Percentiles rank a stretch among this genome's conserved stretches.
Conservation (phyloP, 257 asterid species). For the Solanum bukasovii region DNA sequence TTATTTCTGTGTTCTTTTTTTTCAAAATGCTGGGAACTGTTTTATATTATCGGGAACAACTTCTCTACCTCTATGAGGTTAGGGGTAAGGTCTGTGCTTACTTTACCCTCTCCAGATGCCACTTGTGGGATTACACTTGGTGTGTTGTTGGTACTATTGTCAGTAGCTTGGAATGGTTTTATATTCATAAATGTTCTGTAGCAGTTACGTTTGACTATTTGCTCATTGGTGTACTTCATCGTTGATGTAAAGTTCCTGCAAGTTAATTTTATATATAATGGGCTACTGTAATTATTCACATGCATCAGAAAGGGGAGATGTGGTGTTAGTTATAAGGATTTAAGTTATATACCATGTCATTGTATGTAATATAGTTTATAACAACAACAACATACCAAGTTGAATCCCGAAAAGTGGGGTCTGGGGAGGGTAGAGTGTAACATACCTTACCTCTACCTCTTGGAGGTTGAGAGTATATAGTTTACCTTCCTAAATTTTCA, state of each 20-base stretch:
- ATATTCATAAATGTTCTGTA: neutral
- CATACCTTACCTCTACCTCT: neutral
- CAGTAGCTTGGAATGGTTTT: neutral
- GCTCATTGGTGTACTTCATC: neutral
- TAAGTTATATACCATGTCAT: neutral
- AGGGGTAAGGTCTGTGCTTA: neutral
- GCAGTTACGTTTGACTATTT: neutral
- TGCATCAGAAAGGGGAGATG: neutral
- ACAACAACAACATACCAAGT: neutral
- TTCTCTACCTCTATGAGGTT: neutral
- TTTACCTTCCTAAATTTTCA: neutral
- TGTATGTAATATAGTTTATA: neutral
- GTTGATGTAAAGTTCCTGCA: neutral
- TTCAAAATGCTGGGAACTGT: neutral
- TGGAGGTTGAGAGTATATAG: neutral
- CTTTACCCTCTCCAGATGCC: neutral
- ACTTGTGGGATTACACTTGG: neutral
- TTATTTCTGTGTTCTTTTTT: neutral
- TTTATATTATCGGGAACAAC: neutral
- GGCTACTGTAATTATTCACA: neutral
- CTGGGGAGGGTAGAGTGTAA: neutral
- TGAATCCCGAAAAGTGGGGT: neutral
- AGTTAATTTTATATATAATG: neutral
- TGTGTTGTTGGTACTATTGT: neutral
- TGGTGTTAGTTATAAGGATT: neutral